phyloP scores from a whole-genome alignment of 768 basidiomycete genomes.

The Chalciporus piperatus region DNA sequence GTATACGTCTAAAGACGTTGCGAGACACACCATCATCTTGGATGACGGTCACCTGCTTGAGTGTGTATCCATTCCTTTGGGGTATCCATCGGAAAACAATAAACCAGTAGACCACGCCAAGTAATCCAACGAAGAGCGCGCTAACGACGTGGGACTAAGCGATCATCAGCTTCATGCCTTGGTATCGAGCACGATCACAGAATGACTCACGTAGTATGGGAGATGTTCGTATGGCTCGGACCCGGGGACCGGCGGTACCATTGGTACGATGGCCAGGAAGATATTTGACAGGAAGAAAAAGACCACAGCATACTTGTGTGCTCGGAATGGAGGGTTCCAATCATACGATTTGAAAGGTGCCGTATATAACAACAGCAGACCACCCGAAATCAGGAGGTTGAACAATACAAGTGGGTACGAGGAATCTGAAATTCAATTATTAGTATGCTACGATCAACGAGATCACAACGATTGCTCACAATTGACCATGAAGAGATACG shows the following conservation, averaged over 20 bases:
- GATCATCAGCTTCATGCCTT: not conserved
- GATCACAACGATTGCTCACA: conserved; percentile 36
- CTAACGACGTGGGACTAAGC: conserved; percentile 48
- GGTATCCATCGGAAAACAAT: conserved; percentile 52
- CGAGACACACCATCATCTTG: conserved; percentile 61
- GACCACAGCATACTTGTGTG: conserved; percentile 45
- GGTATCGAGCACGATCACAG: not conserved
- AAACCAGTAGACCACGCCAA: conserved; percentile 59
- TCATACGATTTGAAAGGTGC: conserved; percentile 38
- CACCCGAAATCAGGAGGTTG: conserved; percentile 58
- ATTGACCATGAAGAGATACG: conserved; percentile 68
- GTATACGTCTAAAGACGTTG: conserved; percentile 45
- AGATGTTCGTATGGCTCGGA: conserved; percentile 52
- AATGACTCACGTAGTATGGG: conserved; percentile 63
- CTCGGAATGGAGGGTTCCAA: conserved; percentile 67
- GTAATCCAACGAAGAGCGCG: conserved; percentile 43
- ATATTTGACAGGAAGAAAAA: conserved; percentile 65
- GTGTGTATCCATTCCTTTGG: conserved; percentile 42
- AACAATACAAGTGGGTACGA: conserved; percentile 58
- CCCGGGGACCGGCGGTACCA: conserved; percentile 58
- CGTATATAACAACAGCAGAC: conserved; percentile 60
- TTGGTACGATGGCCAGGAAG: conserved; percentile 59
- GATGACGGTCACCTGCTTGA: conserved; percentile 44
- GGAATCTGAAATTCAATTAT: conserved; percentile 37
- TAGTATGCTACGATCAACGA: not conserved